phyloP scores from a whole-genome alignment of 495 filamentous ascomycete species.

The Daldinia childiae region DNA sequence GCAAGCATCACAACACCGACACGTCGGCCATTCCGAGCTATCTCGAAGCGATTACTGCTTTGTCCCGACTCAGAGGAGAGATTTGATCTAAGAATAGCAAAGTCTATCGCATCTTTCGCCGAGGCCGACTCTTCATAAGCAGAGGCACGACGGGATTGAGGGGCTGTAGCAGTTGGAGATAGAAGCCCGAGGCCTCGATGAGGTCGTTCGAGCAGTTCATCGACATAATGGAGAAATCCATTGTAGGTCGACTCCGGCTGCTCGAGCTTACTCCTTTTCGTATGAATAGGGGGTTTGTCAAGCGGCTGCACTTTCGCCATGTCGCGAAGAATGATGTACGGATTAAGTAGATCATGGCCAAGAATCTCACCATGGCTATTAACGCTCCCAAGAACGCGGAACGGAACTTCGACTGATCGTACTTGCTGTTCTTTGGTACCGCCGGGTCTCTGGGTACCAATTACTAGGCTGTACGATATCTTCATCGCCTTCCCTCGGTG shows the following conservation, averaged over 20 bases:
- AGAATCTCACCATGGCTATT: constrained; percentile 71
- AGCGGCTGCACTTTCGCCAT: constrained; percentile 72
- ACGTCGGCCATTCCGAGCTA: constrained; percentile 83
- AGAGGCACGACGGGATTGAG: constrained; percentile 65
- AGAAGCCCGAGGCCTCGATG: constrained; percentile 69
- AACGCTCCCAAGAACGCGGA: constrained; percentile 91
- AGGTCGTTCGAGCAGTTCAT: constrained; percentile 75
- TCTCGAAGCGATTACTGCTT: constrained; percentile 89
- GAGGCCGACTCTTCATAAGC: constrained; percentile 57
- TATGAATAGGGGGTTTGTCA: constrained; percentile 46
- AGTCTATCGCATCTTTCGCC: constrained; percentile 87
- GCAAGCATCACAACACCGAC: constrained; percentile 89
- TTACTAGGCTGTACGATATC: constrained; percentile 87
- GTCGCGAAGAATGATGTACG: constrained; percentile 89
- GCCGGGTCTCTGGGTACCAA: constrained; percentile 89
- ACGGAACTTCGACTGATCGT: constrained; percentile 90
- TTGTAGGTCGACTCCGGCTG: constrained; percentile 51
- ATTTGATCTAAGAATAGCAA: constrained; percentile 85
- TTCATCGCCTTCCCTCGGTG: constrained; percentile 95
- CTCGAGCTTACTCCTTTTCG: constrained; percentile 22
- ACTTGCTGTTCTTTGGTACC: constrained; percentile 80
- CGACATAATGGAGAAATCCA: constrained; percentile 81
- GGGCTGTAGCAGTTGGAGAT: constrained; percentile 67
- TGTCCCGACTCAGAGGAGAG: constrained; percentile 65
- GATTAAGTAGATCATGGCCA: constrained; percentile 89